A percentile compares a stretch with the other conserved stretches of the same genome.
phyloP scores from a whole-genome alignment of 805 yeast genomes.

The Kregervanrija fluxuum region DNA sequence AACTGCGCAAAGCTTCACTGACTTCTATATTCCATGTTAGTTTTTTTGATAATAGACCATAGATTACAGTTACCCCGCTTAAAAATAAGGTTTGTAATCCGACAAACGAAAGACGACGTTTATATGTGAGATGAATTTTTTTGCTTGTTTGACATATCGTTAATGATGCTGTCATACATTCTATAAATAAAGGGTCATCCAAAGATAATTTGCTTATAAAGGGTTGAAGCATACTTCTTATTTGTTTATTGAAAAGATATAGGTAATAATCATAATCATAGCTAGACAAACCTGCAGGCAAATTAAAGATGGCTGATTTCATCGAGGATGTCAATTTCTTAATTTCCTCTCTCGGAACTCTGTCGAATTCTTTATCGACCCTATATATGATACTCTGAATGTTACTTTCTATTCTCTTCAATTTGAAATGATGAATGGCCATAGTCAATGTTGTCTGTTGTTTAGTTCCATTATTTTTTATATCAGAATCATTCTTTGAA shows the following conservation, averaged over 20 bases:
- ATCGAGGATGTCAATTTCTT: neutral
- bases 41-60: constrained; percentile 13
- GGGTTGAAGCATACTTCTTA: constrained; percentile 13
- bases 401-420: constrained; percentile 12
- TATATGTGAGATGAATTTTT: constrained; percentile 8
- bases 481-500: neutral
- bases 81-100: constrained; percentile 13
- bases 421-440: constrained; percentile 7
- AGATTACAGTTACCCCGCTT: constrained; percentile 13
- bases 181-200: constrained; percentile 7
- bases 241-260: constrained; percentile 12
- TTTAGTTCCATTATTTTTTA: too few species aligned
- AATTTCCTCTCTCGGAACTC: constrained; percentile 4
- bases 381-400: constrained; percentile 14
- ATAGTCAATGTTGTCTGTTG: constrained; percentile 11
- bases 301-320: constrained; percentile 2
- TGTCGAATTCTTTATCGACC: constrained; percentile 10
- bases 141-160: constrained; percentile 12
- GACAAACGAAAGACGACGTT: constrained; percentile 12
- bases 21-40: constrained; percentile 10
- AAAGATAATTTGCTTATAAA: constrained; percentile 4
- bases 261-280: constrained; percentile 9
- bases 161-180: constrained; percentile 12
- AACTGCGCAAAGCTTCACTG: constrained; percentile 10
- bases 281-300: constrained; percentile 9